phyloP scores from a whole-genome alignment of 768 basidiomycete genomes.

The Amanita polypyramis region DNA sequence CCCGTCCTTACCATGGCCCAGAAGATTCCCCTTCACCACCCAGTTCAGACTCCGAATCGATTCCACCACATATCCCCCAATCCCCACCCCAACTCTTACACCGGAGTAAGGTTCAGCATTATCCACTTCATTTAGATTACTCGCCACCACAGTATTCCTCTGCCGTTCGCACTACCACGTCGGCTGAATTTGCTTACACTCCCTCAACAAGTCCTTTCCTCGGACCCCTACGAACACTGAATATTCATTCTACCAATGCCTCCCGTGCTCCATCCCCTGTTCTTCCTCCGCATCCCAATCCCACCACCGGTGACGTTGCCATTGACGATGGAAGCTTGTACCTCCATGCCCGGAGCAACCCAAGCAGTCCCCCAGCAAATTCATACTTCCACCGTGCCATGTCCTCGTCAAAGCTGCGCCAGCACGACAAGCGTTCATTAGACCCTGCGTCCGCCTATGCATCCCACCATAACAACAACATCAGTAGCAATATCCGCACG shows the following conservation, averaged over 20 bases:
- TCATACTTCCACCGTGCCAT: conserved; percentile 5
- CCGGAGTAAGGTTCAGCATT: conserved; percentile 13
- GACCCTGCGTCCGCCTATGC: conserved; percentile 5
- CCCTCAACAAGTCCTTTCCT: conserved; percentile 77
- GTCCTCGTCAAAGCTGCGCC: background rate
- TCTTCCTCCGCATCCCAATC: conserved; percentile 30
- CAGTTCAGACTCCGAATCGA: conserved; percentile 54
- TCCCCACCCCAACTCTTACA: conserved; percentile 25
- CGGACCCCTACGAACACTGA: conserved; percentile 63
- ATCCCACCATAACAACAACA: background rate
- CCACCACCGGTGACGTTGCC: conserved; percentile 13
- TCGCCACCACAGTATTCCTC: conserved; percentile 24
- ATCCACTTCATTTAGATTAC: conserved; percentile 15
- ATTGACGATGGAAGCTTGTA: conserved; percentile 8
- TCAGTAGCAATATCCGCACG: conserved; percentile 27
- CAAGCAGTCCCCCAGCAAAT: conserved; percentile 10
- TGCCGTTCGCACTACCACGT: conserved; percentile 17
- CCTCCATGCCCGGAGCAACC: conserved; percentile 4
- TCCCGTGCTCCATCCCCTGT: conserved; percentile 69
- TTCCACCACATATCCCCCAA: conserved; percentile 25
- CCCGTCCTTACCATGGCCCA: conserved; percentile 18
- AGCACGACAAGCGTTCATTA: background rate
- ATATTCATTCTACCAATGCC: conserved; percentile 60
- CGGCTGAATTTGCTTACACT: conserved; percentile 35
- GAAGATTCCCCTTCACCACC: conserved; percentile 64